A percentile compares a stretch with the other conserved stretches of the same genome.
These are phyloP conservation scores for Blepharisma stoltei DNA, from an alignment of 73 alveolate genomes.

Conservation along the genomic window DNA sequence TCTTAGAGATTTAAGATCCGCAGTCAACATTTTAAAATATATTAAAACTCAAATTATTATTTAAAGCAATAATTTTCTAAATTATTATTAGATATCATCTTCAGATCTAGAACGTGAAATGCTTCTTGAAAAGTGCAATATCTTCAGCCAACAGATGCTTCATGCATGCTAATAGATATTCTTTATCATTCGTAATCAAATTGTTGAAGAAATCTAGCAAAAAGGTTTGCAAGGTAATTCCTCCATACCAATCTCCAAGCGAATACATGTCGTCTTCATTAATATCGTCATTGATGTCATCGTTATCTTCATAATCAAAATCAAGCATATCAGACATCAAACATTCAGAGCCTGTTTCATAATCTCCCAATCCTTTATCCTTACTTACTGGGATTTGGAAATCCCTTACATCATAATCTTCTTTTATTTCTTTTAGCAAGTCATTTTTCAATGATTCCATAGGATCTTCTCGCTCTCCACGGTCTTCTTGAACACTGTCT, in stretches of 20 bases:
- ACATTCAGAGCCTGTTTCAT: slow-evolving; percentile 94
- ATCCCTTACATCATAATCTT: slow-evolving; percentile 62
- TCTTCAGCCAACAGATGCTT: slow-evolving; percentile 81
- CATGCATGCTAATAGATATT: slow-evolving; percentile 76
- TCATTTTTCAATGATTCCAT: slow-evolving; percentile 42
- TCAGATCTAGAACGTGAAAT: slow-evolving; percentile 31
- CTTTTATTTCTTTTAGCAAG: slow-evolving; percentile 49
- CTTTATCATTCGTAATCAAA: slow-evolving; percentile 64
- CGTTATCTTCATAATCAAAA: slow-evolving; percentile 94
- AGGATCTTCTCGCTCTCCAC: slow-evolving; percentile 23
- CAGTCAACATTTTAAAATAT: too few relatives aligned
- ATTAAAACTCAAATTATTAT: too few relatives aligned
- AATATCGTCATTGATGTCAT: slow-evolving; percentile 87
- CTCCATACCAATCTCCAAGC: slow-evolving; percentile 68
- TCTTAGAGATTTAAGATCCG: too few relatives aligned
- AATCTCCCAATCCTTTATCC: slow-evolving; percentile 90
- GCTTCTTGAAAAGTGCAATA: slow-evolving; percentile 68
- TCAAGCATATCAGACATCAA: slow-evolving; percentile 93
- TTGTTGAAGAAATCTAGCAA: slow-evolving; percentile 67
- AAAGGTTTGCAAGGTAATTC: slow-evolving; percentile 53
- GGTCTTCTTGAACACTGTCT: slow-evolving; percentile 40
- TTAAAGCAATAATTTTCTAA: too few relatives aligned
- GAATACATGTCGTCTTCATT: slow-evolving; percentile 91
- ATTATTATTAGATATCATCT: too few relatives aligned
- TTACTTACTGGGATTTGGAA: slow-evolving; percentile 82